Conservation (phyloP, 2,329 filamentous ascomycete species). For the Plectosphaerella sp. region DNA sequence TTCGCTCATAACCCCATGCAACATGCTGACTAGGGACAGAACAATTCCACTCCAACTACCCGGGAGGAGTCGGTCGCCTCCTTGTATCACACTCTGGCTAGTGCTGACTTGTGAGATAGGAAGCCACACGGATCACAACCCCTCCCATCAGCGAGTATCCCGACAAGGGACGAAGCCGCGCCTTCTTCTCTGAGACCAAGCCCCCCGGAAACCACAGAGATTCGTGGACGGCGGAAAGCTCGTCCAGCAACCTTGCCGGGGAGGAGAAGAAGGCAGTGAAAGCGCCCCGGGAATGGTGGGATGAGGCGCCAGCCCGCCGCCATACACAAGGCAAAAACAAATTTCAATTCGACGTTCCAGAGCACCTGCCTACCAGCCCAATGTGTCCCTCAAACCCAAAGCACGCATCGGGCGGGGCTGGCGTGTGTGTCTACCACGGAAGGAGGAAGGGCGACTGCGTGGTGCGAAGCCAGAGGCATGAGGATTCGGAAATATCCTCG, state of each 20-base stretch:
- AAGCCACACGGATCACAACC: constrained; percentile 43
- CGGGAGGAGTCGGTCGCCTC: constrained; percentile 24
- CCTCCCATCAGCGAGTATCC: constrained; percentile 37
- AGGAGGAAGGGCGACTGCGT: constrained; percentile 18
- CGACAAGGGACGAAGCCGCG: constrained; percentile 29
- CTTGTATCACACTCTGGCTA: neutral
- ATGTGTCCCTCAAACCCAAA: constrained; percentile 45
- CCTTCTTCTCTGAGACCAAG: constrained; percentile 38
- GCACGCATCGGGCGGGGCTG: constrained; percentile 38
- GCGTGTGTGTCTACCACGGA: constrained; percentile 47
- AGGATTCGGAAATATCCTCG: constrained; percentile 9
- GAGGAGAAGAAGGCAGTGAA: constrained; percentile 4
- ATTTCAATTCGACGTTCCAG: constrained; percentile 46
- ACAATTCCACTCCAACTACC: constrained; percentile 19
- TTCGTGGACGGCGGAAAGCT: constrained; percentile 6
- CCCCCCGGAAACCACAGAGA: constrained; percentile 16
- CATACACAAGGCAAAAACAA: constrained; percentile 4
- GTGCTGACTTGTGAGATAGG: constrained; percentile 26
- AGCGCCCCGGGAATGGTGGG: constrained; percentile 30
- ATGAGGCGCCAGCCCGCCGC: constrained; percentile 18
- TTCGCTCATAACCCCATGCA: neutral
- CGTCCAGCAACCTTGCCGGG: constrained; percentile 2
- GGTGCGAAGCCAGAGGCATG: constrained; percentile 6
- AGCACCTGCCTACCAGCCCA: constrained; percentile 46
- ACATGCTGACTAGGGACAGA: neutral